A percentile compares a stretch with the other conserved stretches of the same genome.
Conservation (phyloP, 1,284 basidiomycete species). For the Cutaneotrichosporon dermatis region DNA sequence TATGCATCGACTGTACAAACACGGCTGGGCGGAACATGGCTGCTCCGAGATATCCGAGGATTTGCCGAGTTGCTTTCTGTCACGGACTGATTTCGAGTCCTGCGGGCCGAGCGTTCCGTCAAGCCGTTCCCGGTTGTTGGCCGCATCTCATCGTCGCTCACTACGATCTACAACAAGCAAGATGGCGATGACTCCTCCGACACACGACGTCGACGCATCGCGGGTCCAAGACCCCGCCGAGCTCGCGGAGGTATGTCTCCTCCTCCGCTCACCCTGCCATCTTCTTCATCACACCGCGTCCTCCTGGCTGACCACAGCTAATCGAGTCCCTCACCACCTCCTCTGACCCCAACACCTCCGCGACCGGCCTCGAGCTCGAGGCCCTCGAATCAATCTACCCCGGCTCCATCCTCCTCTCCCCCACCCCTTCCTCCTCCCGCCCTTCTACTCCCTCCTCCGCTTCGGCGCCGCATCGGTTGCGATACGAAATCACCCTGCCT, state of each 20-base stretch:
- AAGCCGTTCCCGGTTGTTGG: too few relatives aligned
- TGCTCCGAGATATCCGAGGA: too few relatives aligned
- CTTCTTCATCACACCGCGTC: too few relatives aligned
- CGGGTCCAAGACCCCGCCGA: conserved; percentile 2
- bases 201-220: background rate
- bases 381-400: conserved; percentile 82
- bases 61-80: too few relatives aligned
- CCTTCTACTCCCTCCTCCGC: conserved; percentile 30
- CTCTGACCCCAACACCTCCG: conserved; percentile 28
- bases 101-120: too few relatives aligned
- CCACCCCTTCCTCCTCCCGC: background rate
- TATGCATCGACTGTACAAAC: too few relatives aligned
- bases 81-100: too few relatives aligned
- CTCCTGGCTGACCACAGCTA: conserved; percentile 24
- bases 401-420: conserved; percentile 32
- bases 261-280: background rate
- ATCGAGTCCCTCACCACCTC: conserved; percentile 35
- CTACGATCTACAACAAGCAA: too few relatives aligned
- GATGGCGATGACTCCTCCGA: too few relatives aligned
- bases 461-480: conserved; percentile 43
- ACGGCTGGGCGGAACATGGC: too few relatives aligned
- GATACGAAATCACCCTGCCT: conserved; percentile 62
- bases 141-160: too few relatives aligned
- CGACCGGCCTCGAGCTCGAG: conserved; percentile 50
- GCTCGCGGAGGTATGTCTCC: conserved; percentile 2